Conservation (phyloP, 345 rosid species). For the Laguncularia racemosa region DNA sequence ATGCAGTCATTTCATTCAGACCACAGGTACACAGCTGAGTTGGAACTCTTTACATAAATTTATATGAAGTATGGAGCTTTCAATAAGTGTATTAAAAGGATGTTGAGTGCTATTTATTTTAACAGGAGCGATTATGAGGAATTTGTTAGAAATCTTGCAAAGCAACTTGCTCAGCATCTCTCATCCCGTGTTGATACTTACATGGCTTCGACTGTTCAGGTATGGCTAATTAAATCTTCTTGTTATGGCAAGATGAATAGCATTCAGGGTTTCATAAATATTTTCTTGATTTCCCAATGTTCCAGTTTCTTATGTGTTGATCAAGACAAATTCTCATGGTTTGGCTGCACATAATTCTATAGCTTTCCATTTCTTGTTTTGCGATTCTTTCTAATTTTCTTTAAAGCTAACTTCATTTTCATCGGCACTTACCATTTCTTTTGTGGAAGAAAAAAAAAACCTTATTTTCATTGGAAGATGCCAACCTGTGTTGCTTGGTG, state of each 20-base stretch:
- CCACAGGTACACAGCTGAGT: constrained; percentile 40
- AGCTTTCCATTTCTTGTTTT: no score
- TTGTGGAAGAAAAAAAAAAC: no score
- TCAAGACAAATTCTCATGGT: no score
- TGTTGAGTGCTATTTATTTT: constrained; percentile 7
- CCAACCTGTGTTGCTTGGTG: no score
- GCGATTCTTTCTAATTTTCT: no score
- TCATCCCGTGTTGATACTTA: constrained; percentile 65
- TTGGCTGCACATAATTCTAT: no score
- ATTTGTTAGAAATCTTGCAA: constrained; percentile 71
- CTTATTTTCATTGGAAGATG: no score
- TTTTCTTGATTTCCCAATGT: neutral
- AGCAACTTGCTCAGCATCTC: constrained; percentile 49
- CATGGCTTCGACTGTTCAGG: constrained; percentile 86
- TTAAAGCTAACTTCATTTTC: no score
- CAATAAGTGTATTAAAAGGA: neutral
- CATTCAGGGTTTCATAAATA: neutral
- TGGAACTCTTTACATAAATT: neutral
- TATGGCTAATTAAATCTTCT: constrained; percentile 11
- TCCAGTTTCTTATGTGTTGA: neutral
- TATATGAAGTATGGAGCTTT: neutral
- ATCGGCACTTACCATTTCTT: no score
- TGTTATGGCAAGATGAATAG: neutral
- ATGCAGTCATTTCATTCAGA: constrained; percentile 61
- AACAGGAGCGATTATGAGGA: constrained; percentile 69